Percentiles rank a stretch among this genome's conserved stretches.
Conservation (phyloP, 2,329 filamentous ascomycete species). For the Colletotrichum lini region DNA sequence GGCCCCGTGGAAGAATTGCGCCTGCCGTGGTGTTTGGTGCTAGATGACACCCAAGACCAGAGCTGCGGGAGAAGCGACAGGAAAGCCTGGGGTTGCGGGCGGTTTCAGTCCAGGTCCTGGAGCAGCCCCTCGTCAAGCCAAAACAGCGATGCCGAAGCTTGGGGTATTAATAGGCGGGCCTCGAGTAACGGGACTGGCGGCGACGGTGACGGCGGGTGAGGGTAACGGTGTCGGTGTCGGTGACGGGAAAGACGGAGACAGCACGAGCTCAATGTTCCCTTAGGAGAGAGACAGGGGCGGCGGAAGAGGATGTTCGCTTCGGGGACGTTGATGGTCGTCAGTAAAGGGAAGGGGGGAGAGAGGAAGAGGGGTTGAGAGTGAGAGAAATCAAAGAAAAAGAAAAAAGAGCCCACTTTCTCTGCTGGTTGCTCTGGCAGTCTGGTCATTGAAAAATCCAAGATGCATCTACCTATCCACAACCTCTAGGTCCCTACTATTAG, state of each 20-base stretch:
- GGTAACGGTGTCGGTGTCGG: constrained; percentile 6
- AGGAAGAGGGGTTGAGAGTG: constrained; percentile 12
- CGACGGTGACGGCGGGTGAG: not conserved
- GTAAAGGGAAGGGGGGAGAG: not conserved
- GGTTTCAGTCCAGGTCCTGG: constrained; percentile 8
- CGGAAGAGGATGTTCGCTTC: not conserved
- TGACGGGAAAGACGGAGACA: constrained; percentile 13
- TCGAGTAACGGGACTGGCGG: constrained; percentile 15
- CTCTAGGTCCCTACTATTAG: constrained; percentile 4
- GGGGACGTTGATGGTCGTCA: constrained; percentile 1
- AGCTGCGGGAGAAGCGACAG: constrained; percentile 13
- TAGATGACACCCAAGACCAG: constrained; percentile 23
- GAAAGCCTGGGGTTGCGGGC: constrained; percentile 10
- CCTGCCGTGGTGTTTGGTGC: constrained; percentile 11
- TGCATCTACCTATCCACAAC: constrained; percentile 33
- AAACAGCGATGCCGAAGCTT: constrained; percentile 27
- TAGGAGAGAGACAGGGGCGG: not conserved
- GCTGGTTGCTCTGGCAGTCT: constrained; percentile 24
- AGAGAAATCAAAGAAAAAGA: constrained; percentile 3
- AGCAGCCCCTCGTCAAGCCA: constrained; percentile 28
- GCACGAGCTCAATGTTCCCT: constrained; percentile 25
- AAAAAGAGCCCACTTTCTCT: constrained; percentile 30
- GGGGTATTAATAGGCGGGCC: constrained; percentile 17
- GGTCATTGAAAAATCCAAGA: constrained; percentile 40
- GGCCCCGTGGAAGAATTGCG: constrained; percentile 11